Percentiles rank a stretch among this genome's conserved stretches.
Conservation (phyloP, 768 basidiomycete species). For the Leucosporidium scottii region DNA sequence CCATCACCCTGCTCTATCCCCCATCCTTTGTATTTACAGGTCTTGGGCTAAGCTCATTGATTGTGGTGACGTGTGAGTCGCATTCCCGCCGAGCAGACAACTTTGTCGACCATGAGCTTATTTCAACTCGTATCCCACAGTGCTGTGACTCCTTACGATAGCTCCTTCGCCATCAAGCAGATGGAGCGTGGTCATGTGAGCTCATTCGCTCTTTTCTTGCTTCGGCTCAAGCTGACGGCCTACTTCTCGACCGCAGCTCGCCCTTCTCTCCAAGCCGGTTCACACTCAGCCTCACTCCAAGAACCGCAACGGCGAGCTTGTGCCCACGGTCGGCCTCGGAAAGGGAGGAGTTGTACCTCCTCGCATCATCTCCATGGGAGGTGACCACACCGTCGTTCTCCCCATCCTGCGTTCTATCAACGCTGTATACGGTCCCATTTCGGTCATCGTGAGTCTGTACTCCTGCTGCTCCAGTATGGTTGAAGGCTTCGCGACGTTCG, state of each 20-base stretch:
- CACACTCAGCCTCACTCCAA: neutral
- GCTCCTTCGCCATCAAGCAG: conserved; percentile 15
- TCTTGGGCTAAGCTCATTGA: conserved; percentile 9
- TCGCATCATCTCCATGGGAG: conserved; percentile 17
- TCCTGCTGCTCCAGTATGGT: no score
- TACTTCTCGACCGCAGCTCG: no score
- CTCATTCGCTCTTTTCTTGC: no score
- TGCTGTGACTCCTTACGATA: conserved; percentile 19
- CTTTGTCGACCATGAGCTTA: no score
- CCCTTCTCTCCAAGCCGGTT: no score
- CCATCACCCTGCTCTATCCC: no score
- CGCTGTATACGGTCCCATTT: conserved; percentile 19
- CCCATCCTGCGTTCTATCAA: conserved; percentile 25
- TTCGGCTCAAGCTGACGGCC: no score
- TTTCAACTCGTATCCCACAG: neutral
- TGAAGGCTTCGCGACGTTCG: no score
- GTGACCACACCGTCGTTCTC: conserved; percentile 27
- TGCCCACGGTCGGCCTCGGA: neutral
- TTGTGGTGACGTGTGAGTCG: conserved; percentile 14
- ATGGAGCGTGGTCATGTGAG: conserved; percentile 10
- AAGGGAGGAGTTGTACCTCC: conserved; percentile 7
- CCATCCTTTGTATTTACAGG: no score
- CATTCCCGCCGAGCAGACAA: no score
- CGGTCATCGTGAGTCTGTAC: conserved; percentile 5
- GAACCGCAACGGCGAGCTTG: neutral